A percentile compares a stretch with the other conserved stretches of the same genome.
Conservation (phyloP, 371 early-diverging fungal species). For the Mortierella sp. region DNA sequence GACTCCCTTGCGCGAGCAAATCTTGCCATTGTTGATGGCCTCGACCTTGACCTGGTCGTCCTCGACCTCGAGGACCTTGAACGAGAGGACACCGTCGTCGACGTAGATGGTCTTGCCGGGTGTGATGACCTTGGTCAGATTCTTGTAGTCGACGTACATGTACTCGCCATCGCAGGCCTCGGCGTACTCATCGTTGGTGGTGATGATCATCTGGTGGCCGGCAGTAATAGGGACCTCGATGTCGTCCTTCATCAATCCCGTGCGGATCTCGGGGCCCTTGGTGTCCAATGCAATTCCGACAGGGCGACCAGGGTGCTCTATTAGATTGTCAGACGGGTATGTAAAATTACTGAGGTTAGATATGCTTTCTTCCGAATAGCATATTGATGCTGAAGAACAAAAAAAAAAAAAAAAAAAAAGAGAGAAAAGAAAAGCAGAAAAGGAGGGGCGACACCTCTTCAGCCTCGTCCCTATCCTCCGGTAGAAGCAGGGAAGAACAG, state of each 20-base stretch:
- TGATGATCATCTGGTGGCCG: constrained; percentile 89
- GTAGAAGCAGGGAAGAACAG: not conserved
- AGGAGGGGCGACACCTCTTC: too few species aligned
- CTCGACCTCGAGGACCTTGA: constrained; percentile 81
- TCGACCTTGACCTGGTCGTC: constrained; percentile 76
- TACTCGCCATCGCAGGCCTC: constrained; percentile 76
- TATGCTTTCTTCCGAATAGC: too few species aligned
- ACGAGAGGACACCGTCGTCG: constrained; percentile 89
- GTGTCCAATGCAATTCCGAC: constrained; percentile 92
- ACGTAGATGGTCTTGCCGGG: constrained; percentile 90
- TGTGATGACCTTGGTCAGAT: constrained; percentile 84
- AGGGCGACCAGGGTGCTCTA: constrained; percentile 75
- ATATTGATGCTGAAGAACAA: not conserved
- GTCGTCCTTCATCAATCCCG: constrained; percentile 80
- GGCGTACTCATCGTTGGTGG: constrained; percentile 79
- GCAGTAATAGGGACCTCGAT: constrained; percentile 73
- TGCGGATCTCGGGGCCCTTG: constrained; percentile 91
- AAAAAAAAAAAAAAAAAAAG: too few species aligned
- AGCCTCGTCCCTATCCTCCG: not conserved
- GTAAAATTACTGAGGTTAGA: too few species aligned
- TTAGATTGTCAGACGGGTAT: not conserved
- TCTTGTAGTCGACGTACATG: constrained; percentile 91
- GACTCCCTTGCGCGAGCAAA: constrained; percentile 89
- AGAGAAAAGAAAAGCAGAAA: too few species aligned
- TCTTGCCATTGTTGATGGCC: constrained; percentile 81